A percentile compares a stretch with the other conserved stretches of the same genome.
Evolutionary conservation across 78 protist genomes (phyloP).

Genomic region (Tieghemostelium lacteum): DNA sequence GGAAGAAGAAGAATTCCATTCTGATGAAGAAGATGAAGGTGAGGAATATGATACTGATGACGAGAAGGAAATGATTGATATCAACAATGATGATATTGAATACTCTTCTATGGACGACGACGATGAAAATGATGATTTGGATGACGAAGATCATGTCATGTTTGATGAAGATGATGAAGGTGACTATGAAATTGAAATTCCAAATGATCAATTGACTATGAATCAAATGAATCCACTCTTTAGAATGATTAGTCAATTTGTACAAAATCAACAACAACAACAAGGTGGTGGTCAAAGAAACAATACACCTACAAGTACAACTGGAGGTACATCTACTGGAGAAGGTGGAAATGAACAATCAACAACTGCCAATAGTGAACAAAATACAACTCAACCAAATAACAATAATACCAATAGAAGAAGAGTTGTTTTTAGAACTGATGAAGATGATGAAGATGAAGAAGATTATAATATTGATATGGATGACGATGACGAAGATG

Average conservation of each 20-base stretch:
- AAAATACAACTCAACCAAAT: not conserved
- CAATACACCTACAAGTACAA: not conserved
- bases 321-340: not conserved
- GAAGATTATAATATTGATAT: not conserved
- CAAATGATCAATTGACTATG: no score
- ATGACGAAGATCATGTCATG: not conserved
- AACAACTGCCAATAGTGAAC: not conserved
- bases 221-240: not conserved
- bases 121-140: not conserved
- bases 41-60: not conserved
- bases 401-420: constrained; percentile 5
- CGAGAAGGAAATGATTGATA: not conserved
- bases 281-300: not conserved
- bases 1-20: constrained; percentile 1
- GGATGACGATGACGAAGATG: not conserved
- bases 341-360: not conserved
- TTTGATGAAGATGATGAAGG: not conserved
- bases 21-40: not conserved
- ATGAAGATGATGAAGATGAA: not conserved
- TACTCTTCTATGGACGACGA: constrained; percentile 35
- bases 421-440: not conserved
- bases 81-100: not conserved
- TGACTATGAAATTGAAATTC: no score
- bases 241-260: not conserved
- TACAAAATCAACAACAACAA: no score